These are phyloP conservation scores for Phlyctochytrium bullatum DNA, from an alignment of 192 early-diverging fungal genomes.

Conservation along the genomic window DNA sequence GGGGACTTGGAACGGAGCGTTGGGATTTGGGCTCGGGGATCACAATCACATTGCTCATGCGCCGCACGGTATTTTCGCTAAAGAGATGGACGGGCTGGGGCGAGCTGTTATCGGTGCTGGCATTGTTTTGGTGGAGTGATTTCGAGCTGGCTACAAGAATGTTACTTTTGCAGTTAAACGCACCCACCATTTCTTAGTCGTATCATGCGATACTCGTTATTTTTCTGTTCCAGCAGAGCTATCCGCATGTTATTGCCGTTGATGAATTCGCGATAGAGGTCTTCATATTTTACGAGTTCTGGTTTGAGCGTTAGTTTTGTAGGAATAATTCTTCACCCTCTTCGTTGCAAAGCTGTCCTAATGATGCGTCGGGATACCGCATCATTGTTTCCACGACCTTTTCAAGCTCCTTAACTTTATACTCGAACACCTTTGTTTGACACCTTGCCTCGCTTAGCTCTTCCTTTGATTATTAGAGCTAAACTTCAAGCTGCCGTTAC, in stretches of 20 bases:
- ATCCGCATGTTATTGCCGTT: constrained; percentile 44
- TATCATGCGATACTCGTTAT: constrained; percentile 38
- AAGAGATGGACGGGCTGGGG: too few relatives aligned
- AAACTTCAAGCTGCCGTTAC: constrained; percentile 9
- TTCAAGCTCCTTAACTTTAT: constrained; percentile 24
- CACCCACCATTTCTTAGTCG: constrained; percentile 35
- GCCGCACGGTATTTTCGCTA: too few relatives aligned
- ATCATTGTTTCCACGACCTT: constrained; percentile 25
- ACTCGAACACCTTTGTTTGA: constrained; percentile 15
- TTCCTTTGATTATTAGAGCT: constrained; percentile 13
- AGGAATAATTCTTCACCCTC: not conserved
- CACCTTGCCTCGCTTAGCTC: not conserved
- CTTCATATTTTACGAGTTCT: constrained; percentile 22
- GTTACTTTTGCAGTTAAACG: too few relatives aligned
- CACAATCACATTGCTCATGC: too few relatives aligned
- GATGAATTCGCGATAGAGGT: constrained; percentile 39
- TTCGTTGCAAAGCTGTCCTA: constrained; percentile 30
- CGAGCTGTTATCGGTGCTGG: too few relatives aligned
- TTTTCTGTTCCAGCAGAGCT: constrained; percentile 45
- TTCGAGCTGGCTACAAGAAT: too few relatives aligned
- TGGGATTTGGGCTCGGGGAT: too few relatives aligned
- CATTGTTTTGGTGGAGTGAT: too few relatives aligned
- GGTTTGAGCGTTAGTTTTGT: too few relatives aligned
- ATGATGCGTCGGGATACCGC: constrained; percentile 42
- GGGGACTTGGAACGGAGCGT: too few relatives aligned